These are phyloP conservation scores for Huntiella bhutanensis DNA, from an alignment of 2,329 filamentous ascomycete genomes.

Conservation along the genomic window DNA sequence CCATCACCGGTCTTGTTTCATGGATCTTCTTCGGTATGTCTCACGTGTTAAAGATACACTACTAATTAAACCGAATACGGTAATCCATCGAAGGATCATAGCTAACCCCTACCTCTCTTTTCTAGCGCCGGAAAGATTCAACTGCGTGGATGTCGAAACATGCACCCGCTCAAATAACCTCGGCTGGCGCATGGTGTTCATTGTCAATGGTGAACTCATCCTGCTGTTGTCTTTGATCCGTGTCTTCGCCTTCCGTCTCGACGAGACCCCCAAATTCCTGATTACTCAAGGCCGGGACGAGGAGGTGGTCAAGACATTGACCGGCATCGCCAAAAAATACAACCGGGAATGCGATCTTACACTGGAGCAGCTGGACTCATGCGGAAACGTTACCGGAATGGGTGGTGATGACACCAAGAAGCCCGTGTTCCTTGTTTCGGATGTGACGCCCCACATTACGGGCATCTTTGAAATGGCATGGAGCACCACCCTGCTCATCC, in stretches of 20 bases:
- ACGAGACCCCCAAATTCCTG: constrained; percentile 28
- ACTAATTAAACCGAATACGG: background rate
- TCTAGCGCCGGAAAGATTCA: constrained; percentile 21
- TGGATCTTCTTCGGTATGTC: constrained; percentile 26
- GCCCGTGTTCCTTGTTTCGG: constrained; percentile 15
- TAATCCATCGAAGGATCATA: background rate
- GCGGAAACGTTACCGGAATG: constrained; percentile 22
- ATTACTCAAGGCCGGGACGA: constrained; percentile 25
- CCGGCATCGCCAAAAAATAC: constrained; percentile 25
- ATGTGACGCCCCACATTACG: constrained; percentile 33
- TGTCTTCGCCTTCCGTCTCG: constrained; percentile 26
- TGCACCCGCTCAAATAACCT: constrained; percentile 26
- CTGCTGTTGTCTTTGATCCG: constrained; percentile 26
- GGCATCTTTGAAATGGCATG: constrained; percentile 46
- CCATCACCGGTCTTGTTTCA: constrained; percentile 26
- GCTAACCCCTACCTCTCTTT: background rate
- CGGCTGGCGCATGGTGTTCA: constrained; percentile 30
- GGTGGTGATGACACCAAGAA: no score
- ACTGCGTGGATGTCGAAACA: constrained; percentile 19
- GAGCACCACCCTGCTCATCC: constrained; percentile 46
- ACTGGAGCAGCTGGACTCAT: constrained; percentile 22
- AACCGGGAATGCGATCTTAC: constrained; percentile 20
- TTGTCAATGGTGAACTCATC: constrained; percentile 25
- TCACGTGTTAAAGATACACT: background rate
- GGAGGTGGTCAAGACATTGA: constrained; percentile 28